Base-by-base conservation (phyloP, 208 protist species). In the Leishmania guyanensis region DNA sequence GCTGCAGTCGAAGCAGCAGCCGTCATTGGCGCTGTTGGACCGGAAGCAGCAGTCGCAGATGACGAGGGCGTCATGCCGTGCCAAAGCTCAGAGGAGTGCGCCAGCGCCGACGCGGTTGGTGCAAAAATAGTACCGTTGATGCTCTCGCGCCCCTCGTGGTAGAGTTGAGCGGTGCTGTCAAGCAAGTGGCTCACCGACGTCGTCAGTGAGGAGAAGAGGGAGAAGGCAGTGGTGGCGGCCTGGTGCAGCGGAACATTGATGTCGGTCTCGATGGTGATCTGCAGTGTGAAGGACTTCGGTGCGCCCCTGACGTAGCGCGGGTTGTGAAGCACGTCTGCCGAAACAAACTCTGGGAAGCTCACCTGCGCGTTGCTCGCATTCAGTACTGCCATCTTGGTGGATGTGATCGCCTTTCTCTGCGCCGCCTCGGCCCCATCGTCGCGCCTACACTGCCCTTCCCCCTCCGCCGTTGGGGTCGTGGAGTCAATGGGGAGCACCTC, bases 181-280 rank as follows among this genome's bases (percentile, higher is more conserved):
- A 95, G 70, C 69, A 96, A 70, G 62, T 90, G 83, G 17, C 81
- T 76, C 10, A 96, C 79, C 22, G 92, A 93, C 8, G 82, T 83
- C 6, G 88, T 89, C 14, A 97, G 68, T 0, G 88, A 85, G 14
- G 82, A 81, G 87, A 93, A 95, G 20, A 96, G 83, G 0, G 90
- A 93, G 26, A 83, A 82, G n/a, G 93, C 85, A 12, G 94, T 89
- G 22, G 81, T 78, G 60, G 87, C 84, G 5, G 93, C 90, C 65
- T 92, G 84, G 79, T 93, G 87, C 14, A 90, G 86, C 9, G 90
- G 77, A 1, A 95, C 86, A 80, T 90, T 94, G 29, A 95, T 88
- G 69, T 88, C 87, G 0, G 88, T 92, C 60, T 88, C 77, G 69
- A 97, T 89, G 22, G 89, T 91, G 50, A 96, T 22, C 51, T 92